Base-by-base conservation (phyloP, 2,329 filamentous ascomycete genomes). In the Calonectria leucothoes region DNA sequence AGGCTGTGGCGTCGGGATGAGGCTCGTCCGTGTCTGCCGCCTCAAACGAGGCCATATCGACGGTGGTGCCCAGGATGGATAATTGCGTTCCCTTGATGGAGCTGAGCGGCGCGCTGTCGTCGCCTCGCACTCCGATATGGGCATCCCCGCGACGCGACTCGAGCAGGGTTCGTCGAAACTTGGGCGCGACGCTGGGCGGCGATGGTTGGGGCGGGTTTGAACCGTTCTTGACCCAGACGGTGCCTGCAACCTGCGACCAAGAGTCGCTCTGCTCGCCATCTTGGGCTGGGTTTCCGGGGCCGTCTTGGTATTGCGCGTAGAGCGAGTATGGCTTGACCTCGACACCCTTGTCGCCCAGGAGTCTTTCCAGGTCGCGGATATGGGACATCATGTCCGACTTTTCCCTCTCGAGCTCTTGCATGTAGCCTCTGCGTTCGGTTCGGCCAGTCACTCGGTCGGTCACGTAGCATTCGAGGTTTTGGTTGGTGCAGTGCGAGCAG, bases 381-480 rank as follows among this genome's bases (percentile, higher is more conserved):
- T 92, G 92, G 70, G 88, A 86, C 75, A 93, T 88, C 86, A 96
- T 90, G 77, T 89, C 89, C n/a, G 85, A 87, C 83, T 93, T 93
- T 81, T 95, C 92, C 73, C 90, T 89, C 84, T 98, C 94, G 70
- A 97, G 87, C 78, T 93, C 90, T 82, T 96, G 93, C 76, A 94
- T 88, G 80, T 96, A 95, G 67, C 95, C 95, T 79, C 95, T 89
- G 71, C 92, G 91, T 73, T 94, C 93, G 65, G 95, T 94, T 75
- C 94, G 93, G 72, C 95, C 94, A 4, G 94, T 96, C 81, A 97
- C 95, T 79, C 95, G 92, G 83, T 98, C 95, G 71, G 95, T 98
- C 68, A 95, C 95, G 85, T 91, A 93, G 85, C 95, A 98, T 81
- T 94, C 91, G 79, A 94, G 91, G 76, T 91, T 92, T 82, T 94